Evolutionary conservation across 2,329 filamentous ascomycete genomes (phyloP).

Genomic region (Paracamarosporium sp.): DNA sequence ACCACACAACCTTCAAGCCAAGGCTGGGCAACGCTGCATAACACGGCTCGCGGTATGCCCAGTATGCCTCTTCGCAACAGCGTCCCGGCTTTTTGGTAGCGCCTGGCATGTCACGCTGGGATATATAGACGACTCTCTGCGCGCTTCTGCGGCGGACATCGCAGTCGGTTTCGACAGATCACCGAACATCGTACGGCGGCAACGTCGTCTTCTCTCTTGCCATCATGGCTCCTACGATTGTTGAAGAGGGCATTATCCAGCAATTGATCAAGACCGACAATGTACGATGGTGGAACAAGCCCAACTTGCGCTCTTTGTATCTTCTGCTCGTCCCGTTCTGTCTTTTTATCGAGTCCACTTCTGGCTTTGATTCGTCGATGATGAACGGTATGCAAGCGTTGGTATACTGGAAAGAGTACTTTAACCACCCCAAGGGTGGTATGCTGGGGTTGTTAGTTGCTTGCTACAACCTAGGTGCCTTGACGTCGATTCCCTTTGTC

Average conservation of each 20-base stretch:
- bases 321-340: slow-evolving; percentile 65
- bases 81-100: slow-evolving; percentile 7
- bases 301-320: slow-evolving; percentile 64
- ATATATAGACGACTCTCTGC: slow-evolving; percentile 2
- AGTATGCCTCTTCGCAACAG: slow-evolving; percentile 5
- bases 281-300: slow-evolving; percentile 64
- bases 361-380: slow-evolving; percentile 64
- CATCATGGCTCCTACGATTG: slow-evolving; percentile 33
- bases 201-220: neutral
- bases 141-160: neutral
- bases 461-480: slow-evolving; percentile 66
- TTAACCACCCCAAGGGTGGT: slow-evolving; percentile 54
- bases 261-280: slow-evolving; percentile 44
- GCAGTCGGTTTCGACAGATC: slow-evolving; percentile 1
- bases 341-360: slow-evolving; percentile 69
- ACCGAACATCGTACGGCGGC: neutral
- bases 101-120: neutral
- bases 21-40: slow-evolving; percentile 17
- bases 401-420: slow-evolving; percentile 53
- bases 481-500: slow-evolving; percentile 65
- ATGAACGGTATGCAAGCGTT: slow-evolving; percentile 46
- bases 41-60: slow-evolving; percentile 9
- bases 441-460: slow-evolving; percentile 64
- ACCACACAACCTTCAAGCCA: slow-evolving; percentile 26
- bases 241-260: slow-evolving; percentile 37